Conservation (phyloP, 306 rosid species). For the Geum urbanum region DNA sequence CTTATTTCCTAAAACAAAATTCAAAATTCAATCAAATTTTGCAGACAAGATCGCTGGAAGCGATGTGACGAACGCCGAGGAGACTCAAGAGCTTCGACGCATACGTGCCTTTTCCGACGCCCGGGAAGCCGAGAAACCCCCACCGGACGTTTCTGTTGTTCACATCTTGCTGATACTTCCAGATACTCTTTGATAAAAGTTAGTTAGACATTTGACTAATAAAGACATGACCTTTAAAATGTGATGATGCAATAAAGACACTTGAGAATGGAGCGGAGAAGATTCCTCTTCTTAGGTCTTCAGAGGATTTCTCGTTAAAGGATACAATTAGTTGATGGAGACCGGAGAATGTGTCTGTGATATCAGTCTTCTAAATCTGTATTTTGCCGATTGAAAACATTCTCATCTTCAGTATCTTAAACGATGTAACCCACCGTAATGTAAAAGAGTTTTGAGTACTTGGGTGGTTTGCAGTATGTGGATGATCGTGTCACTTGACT, state of each 20-base stretch:
- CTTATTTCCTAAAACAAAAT: no score
- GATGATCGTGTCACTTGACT: neutral
- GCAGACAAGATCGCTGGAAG: slow-evolving; percentile 54
- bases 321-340: neutral
- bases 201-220: neutral
- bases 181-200: neutral
- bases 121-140: slow-evolving; percentile 52
- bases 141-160: slow-evolving; percentile 35
- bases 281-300: neutral
- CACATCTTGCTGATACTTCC: slow-evolving; percentile 11
- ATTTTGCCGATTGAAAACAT: neutral
- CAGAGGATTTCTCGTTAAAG: neutral
- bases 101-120: slow-evolving; percentile 53
- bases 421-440: neutral
- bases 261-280: neutral
- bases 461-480: neutral
- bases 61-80: slow-evolving; percentile 52
- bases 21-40: no score
- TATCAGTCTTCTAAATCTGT: neutral
- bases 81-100: slow-evolving; percentile 42
- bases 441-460: neutral
- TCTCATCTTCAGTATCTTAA: neutral
- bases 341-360: neutral
- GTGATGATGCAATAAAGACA: neutral
- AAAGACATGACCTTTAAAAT: neutral